Percentiles rank a stretch among this genome's conserved stretches.
Conservation (phyloP, 116 monocot genomes). For the Posidonia oceanica region DNA sequence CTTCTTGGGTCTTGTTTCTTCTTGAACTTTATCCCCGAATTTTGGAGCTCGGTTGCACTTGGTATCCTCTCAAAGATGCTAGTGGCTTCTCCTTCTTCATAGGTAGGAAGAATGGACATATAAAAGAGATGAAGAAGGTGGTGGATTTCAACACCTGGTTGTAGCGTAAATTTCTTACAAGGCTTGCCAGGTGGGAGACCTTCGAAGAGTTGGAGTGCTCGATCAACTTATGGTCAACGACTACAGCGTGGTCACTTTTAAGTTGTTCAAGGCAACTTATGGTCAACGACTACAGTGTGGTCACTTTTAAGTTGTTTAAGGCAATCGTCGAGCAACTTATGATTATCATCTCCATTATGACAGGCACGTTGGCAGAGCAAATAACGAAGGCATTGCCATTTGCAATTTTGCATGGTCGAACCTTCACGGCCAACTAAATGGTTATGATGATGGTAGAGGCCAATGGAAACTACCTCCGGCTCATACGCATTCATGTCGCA, state of each 20-base stretch:
- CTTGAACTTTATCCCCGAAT: conserved; percentile 7
- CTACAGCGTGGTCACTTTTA: no score
- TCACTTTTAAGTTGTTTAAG: not conserved
- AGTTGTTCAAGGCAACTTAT: not conserved
- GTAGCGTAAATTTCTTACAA: not conserved
- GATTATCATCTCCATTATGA: no score
- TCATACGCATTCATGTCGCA: not conserved
- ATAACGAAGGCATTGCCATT: not conserved
- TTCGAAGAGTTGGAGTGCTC: no score
- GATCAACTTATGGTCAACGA: no score
- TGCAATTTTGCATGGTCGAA: not conserved
- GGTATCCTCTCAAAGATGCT: not conserved
- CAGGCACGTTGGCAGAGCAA: no score
- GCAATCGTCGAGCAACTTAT: no score
- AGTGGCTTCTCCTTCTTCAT: not conserved
- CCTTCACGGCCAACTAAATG: not conserved
- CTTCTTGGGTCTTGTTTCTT: not conserved
- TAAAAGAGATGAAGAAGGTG: conserved; percentile 38
- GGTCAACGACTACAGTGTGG: no score
- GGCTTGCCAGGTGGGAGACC: no score
- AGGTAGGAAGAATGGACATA: not conserved
- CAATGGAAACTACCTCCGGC: not conserved
- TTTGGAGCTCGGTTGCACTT: no score
- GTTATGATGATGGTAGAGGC: not conserved
- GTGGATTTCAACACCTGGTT: conserved; percentile 8